Evolutionary conservation across 129 eudicot genomes (phyloP).

Genomic region (Centrapalus pauciflorus): DNA sequence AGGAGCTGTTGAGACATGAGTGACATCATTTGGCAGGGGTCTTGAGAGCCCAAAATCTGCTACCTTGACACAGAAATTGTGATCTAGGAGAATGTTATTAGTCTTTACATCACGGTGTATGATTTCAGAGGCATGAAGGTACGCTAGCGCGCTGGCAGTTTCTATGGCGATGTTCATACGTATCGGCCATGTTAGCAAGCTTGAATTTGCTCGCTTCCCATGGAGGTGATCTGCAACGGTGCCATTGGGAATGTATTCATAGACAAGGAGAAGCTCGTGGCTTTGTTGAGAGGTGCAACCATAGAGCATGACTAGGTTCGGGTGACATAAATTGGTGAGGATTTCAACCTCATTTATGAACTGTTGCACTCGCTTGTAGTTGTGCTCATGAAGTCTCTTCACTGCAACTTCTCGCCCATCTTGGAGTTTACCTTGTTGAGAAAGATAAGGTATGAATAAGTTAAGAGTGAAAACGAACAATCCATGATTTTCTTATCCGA

Average conservation of each 20-base stretch:
- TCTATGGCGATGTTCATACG: conserved; percentile 75
- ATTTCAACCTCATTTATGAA: conserved; percentile 65
- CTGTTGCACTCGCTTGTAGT: conserved; percentile 55
- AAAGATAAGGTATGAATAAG: neutral
- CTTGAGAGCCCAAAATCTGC: conserved; percentile 61
- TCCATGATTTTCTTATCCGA: neutral
- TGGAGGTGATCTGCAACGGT: conserved; percentile 70
- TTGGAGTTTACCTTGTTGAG: conserved; percentile 48
- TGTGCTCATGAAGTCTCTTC: conserved; percentile 64
- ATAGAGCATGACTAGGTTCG: conserved; percentile 60
- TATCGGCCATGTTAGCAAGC: conserved; percentile 50
- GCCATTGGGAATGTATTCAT: conserved; percentile 52
- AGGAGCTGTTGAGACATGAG: conserved; percentile 85
- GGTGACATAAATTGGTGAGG: conserved; percentile 55
- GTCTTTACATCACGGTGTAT: conserved; percentile 55
- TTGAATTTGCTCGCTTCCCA: conserved; percentile 41
- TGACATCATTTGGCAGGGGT: conserved; percentile 50
- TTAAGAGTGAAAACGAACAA: neutral
- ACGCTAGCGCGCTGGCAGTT: conserved; percentile 67
- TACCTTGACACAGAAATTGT: conserved; percentile 40
- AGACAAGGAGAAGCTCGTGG: conserved; percentile 59
- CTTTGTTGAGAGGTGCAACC: conserved; percentile 63
- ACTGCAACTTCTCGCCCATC: conserved; percentile 85
- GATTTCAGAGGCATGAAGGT: conserved; percentile 70
- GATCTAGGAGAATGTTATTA: conserved; percentile 44